Evolutionary conservation across 345 rosid species (phyloP), one percentile per base, ranked within the genome.

Genomic region (Pistacia vera): DNA sequence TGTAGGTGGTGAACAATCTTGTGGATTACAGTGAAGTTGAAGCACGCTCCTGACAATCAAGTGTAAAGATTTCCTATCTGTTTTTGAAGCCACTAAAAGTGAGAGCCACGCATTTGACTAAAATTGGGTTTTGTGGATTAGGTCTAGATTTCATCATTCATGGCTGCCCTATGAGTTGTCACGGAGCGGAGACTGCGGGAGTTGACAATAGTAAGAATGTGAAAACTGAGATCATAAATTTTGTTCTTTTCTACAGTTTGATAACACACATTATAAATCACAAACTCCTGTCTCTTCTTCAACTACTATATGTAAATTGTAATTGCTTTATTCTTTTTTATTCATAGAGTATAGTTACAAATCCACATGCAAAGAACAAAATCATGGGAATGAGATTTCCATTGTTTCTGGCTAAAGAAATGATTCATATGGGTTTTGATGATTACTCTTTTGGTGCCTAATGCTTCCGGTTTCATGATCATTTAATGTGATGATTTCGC

Each of bases 131-230:
- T 56, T 48, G 69, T 70, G 58, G 75, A 66, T 46, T 78, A 60
- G 72, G 63, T 28, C 18, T 68, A 54, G 74, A 67, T 62, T 54
- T 65, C 68, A 66, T 63, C 74, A 70, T 71, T 57, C 66, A 55
- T 55, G 25, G 41, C 67, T 66, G 77, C 78, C 63, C 71, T 3
- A 6, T 49, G 68, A 70, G 57, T 69, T 77, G 78, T 74, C 71
- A 52, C n/a, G 11, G 25, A 79, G 82, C 78, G 71, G 57, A 44
- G 67, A 79, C 75, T 55, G 71, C 61, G 60, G 75, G 28, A 38
- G 28, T 66, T 63, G 63, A 63, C 76, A 72, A 61, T 28, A 52
- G 17, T 4, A 59, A 22, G 67, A 64, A 54, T 63, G 28, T 74
- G 63, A 36, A 63, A 73, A 44, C 28, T 30, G 28, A 61, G 56